phyloP scores from a whole-genome alignment of 495 filamentous ascomycete species.

The Tuber brumale region DNA sequence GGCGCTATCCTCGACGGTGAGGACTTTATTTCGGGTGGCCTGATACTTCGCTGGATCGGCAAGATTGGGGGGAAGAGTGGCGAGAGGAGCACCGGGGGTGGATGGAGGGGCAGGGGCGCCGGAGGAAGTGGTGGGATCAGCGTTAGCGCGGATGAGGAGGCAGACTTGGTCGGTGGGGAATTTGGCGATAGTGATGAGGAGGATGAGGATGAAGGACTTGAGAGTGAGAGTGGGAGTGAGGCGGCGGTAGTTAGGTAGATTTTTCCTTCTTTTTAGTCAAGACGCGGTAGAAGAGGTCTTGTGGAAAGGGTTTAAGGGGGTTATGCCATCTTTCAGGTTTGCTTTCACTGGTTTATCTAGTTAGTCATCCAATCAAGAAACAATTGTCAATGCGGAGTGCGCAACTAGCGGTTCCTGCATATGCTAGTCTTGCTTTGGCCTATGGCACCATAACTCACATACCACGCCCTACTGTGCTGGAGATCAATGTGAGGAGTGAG shows the following conservation, averaged over 20 bases:
- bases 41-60: constrained; percentile 50
- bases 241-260: background rate
- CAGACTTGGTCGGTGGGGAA: background rate
- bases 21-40: constrained; percentile 74
- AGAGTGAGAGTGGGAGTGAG: background rate
- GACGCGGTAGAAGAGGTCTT: background rate
- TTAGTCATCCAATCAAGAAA: background rate
- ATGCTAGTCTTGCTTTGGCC: background rate
- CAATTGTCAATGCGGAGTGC: background rate
- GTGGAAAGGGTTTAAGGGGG: background rate
- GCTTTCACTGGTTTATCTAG: background rate
- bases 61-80: constrained; percentile 8
- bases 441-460: background rate
- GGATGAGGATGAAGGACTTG: constrained; percentile 25
- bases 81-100: constrained; percentile 25
- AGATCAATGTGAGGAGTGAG: background rate
- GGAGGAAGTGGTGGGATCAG: constrained; percentile 44
- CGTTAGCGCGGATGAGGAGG: constrained; percentile 45
- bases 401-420: background rate
- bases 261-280: background rate
- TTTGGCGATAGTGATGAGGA: constrained; percentile 26
- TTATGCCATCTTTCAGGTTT: background rate
- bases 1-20: constrained; percentile 83
- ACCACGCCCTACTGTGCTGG: background rate
- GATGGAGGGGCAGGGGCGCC: constrained; percentile 33